phyloP scores from a whole-genome alignment of 2,329 filamentous ascomycete species.

The Xylariaceae sp. region DNA sequence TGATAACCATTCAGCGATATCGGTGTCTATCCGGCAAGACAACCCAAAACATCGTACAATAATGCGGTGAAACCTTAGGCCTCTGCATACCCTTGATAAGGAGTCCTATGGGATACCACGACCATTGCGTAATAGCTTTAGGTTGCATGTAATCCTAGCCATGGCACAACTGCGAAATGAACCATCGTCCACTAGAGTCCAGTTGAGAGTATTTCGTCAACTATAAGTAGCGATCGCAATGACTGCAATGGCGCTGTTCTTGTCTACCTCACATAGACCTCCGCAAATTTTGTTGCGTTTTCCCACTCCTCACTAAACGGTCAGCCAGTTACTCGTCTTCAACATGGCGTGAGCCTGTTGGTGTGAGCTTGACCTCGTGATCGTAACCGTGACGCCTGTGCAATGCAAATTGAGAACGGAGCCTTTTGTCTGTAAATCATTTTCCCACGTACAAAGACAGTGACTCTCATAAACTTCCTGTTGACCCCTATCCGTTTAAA shows the following conservation, averaged over 20 bases:
- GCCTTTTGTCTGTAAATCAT: slow-evolving; percentile 25
- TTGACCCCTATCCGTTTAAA: slow-evolving; percentile 16
- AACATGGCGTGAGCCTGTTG: neutral
- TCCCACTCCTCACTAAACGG: neutral
- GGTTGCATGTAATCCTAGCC: too few relatives aligned
- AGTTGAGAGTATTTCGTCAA: too few relatives aligned
- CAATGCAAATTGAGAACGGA: slow-evolving; percentile 35
- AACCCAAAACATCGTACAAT: neutral
- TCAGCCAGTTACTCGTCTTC: slow-evolving; percentile 6
- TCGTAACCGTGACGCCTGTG: slow-evolving; percentile 35
- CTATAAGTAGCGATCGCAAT: too few relatives aligned
- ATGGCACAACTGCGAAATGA: too few relatives aligned
- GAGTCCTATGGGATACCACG: too few relatives aligned
- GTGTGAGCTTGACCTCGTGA: slow-evolving; percentile 18
- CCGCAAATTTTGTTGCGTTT: neutral
- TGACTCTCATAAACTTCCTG: slow-evolving; percentile 9
- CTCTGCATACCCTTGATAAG: neutral
- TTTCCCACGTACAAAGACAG: slow-evolving; percentile 19
- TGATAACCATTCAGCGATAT: too few relatives aligned
- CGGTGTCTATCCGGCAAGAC: neutral
- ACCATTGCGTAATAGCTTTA: too few relatives aligned
- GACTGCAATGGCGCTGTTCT: neutral
- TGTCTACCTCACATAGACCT: neutral
- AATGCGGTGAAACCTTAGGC: slow-evolving; percentile 11
- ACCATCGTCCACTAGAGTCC: too few relatives aligned